Conservation (phyloP, 176 grass and related monocot species). For the Cymbopogon citratus region DNA sequence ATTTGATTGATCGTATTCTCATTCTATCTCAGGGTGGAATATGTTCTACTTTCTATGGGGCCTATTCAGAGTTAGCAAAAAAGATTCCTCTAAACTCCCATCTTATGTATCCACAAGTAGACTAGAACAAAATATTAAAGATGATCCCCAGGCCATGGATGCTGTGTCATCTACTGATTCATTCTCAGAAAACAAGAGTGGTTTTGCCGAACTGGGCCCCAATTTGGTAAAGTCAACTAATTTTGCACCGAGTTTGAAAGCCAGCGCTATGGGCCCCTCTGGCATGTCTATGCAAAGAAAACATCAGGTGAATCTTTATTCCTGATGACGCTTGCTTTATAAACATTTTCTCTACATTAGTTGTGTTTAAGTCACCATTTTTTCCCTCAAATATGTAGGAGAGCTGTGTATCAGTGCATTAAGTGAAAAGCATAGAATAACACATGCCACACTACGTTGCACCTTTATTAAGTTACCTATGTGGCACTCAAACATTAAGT, state of each 20-base stretch:
- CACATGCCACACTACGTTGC: neutral
- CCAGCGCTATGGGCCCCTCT: too few relatives aligned
- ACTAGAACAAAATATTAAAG: slow-evolving; percentile 25
- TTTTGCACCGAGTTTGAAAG: neutral
- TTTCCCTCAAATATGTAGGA: neutral
- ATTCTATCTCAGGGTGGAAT: slow-evolving; percentile 73
- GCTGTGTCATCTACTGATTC: slow-evolving; percentile 24
- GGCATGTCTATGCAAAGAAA: too few relatives aligned
- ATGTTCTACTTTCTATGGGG: slow-evolving; percentile 94
- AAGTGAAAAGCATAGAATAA: neutral
- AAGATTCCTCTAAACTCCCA: slow-evolving; percentile 21
- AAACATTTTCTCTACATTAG: neutral
- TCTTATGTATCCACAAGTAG: slow-evolving; percentile 26
- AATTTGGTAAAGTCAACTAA: slow-evolving; percentile 16
- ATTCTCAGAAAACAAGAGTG: slow-evolving; percentile 19
- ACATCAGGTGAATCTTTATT: too few relatives aligned
- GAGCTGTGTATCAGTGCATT: neutral
- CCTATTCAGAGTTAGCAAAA: slow-evolving; percentile 58
- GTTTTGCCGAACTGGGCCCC: neutral
- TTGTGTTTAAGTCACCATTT: neutral
- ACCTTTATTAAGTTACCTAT: too few relatives aligned
- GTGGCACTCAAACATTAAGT: too few relatives aligned
- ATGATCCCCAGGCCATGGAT: slow-evolving; percentile 4
- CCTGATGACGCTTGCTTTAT: neutral
- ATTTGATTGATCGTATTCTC: slow-evolving; percentile 13